These are phyloP conservation scores for Nicotiana paniculata DNA, from an alignment of 257 asterid genomes.

Conservation along the genomic window DNA sequence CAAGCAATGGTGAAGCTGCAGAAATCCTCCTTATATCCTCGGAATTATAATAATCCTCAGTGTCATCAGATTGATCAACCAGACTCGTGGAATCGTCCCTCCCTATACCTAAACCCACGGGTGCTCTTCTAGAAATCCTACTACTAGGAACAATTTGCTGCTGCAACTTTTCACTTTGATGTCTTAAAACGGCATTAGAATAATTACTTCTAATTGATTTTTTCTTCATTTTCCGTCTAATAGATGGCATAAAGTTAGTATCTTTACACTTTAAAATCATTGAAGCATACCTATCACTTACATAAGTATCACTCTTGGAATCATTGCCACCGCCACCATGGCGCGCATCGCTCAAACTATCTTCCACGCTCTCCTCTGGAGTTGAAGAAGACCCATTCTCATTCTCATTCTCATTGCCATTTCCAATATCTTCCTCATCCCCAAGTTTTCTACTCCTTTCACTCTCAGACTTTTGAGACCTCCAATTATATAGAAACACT, in stretches of 20 bases:
- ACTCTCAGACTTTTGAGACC: conserved; percentile 70
- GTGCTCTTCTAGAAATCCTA: conserved; percentile 34
- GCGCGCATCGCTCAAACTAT: conserved; percentile 52
- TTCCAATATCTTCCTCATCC: conserved; percentile 36
- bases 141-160: conserved; percentile 33
- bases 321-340: conserved; percentile 61
- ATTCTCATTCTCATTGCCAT: conserved; percentile 21
- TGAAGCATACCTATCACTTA: conserved; percentile 50
- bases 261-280: conserved; percentile 55
- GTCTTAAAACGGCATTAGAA: conserved; percentile 30
- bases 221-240: conserved; percentile 54
- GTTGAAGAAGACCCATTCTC: conserved; percentile 40
- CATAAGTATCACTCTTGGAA: conserved; percentile 70
- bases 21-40: conserved; percentile 63
- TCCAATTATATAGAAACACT: conserved; percentile 84
- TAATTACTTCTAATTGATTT: conserved; percentile 40
- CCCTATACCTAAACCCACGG: conserved; percentile 32
- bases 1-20: conserved; percentile 69
- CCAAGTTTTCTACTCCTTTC: conserved; percentile 47
- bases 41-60: conserved; percentile 60
- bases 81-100: conserved; percentile 59
- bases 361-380: conserved; percentile 47
- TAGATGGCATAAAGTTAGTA: conserved; percentile 46
- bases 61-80: conserved; percentile 71
- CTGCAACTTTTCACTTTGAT: conserved; percentile 44